Conservation (phyloP, 306 rosid genomes). For the Macrotyloma uniflorum region DNA sequence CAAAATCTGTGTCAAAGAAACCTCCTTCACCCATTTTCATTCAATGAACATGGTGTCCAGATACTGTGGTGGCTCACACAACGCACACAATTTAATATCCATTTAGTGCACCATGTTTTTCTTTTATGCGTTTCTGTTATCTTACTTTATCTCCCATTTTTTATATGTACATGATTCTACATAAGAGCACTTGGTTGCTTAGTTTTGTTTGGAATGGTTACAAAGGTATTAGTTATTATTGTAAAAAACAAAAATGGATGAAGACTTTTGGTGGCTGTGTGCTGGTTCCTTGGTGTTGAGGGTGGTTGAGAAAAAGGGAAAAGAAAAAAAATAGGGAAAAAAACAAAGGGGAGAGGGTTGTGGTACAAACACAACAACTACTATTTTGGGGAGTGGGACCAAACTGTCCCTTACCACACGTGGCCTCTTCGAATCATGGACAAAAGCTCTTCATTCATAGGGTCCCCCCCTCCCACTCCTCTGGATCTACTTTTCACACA, state of each 20-base stretch:
- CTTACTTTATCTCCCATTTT: neutral
- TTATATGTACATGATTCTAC: too few relatives aligned
- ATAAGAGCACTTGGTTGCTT: neutral
- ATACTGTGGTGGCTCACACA: neutral
- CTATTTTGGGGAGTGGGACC: constrained; percentile 26
- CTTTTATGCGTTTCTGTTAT: neutral
- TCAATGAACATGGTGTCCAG: constrained; percentile 35
- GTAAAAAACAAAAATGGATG: neutral
- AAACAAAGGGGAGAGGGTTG: neutral
- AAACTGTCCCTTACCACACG: constrained; percentile 42
- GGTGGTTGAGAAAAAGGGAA: constrained; percentile 25
- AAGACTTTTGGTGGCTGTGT: neutral
- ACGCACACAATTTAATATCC: neutral
- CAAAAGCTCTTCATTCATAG: too few relatives aligned
- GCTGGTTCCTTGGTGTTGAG: neutral
- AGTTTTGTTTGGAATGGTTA: neutral
- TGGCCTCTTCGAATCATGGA: constrained; percentile 26
- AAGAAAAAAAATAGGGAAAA: neutral
- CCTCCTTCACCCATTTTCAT: constrained; percentile 25
- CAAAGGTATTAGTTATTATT: neutral
- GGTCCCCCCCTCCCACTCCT: too few relatives aligned
- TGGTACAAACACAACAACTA: constrained; percentile 25
- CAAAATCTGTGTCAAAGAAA: constrained; percentile 58
- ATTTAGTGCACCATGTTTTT: neutral
- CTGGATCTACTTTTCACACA: neutral